Base-by-base conservation (phyloP, 2,329 filamentous ascomycete species). In the Coniochaeta ligniaria region DNA sequence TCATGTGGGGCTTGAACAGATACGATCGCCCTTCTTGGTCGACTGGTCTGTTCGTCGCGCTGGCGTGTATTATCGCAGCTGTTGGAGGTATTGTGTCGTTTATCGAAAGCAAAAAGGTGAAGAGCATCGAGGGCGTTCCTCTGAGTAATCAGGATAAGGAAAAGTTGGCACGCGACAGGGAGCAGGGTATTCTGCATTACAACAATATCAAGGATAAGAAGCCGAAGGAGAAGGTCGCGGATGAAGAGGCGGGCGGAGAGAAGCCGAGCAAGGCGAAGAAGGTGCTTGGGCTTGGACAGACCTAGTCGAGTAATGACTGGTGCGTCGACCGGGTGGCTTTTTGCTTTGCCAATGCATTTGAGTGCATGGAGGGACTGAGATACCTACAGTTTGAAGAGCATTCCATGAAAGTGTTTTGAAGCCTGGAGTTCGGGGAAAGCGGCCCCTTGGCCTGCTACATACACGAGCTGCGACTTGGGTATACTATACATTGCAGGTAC, bases 1-100 rank as follows among this genome's bases (percentile, higher is more conserved):
- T 92, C 75, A 96, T 96, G 92, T 96, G 90, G 90, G 86, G 84
- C 1, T 78, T 90, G 73, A 89, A 91, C 69, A 79, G 90, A 24
- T 87, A 86, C 68, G 75, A 88, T 24, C 80, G 92, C n/a, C 91
- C 92, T 0, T 83, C 83, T 24, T 96, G 91, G 91, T 83, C 86
- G 12, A 93, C 90, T 0, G 92, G 91, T 1, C 74, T 92, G 0
- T 91, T 95, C 69, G 88, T 96, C 20, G 89, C 83, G 2, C 70
- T 94, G 6, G 91, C 86, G 2, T 92, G 87, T 68, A 79, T 87
- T 22, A 85, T 89, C 6, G 88, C 88, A 8, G 88, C 81, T 17
- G 70, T 83, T 24, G 91, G 85, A 17, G 91, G 91, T 2, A 74
- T 88, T 36, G 81, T 91, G 70, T 86, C 87, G 73, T 91, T 87